Evolutionary conservation across 108 stramenopile species (phyloP), one percentile per base, ranked within the genome.

Genomic region (Bacterosira constricta): DNA sequence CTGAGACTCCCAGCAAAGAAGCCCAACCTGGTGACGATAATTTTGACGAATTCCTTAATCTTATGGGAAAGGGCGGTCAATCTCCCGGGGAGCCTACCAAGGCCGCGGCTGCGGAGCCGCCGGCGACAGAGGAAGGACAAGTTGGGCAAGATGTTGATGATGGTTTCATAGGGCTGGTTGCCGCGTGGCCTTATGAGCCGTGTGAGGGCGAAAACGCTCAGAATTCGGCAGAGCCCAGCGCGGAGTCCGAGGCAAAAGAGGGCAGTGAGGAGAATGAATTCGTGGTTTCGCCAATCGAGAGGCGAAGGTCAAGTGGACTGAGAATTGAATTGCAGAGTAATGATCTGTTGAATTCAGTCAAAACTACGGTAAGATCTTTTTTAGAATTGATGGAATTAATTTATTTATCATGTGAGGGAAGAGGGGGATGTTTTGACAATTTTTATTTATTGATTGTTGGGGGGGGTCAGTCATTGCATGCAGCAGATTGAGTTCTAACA

Each of bases 291-390:
- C 47, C 47, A 10, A 25, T 6, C 11, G 21, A 49, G 26, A 49
- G 47, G 23, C 47, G 27, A 27, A 1, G 56, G 10, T 31, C 56
- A 8, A 34, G 56, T 37, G 5, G 6, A 56, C 12, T 57, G 10
- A 37, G 47, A 1, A 18, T 25, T 35, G 65, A 51, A 44, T 29
- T 50, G 49, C 11, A 38, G 50, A 52, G 35, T 20, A 45, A 32
- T 45, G 23, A 26, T 38, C 39, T 54, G 36, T 37, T 51, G 35
- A 62, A 63, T 29, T 73, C 71, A 32, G 53, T 63, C 1, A 39
- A 41, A 23, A 63, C 62, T 50, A 21, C 30, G 52, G 71, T 73
- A 50, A 63, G 71, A 54, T 37, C 17, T 34, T 34, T 3, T 12
- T 36, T 65, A 15, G 15, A 0, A 18, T 50, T n/a, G 18, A 30